Base-by-base conservation (phyloP, 305 asterid genomes). In the Fraxinus xanthoxyloides region DNA sequence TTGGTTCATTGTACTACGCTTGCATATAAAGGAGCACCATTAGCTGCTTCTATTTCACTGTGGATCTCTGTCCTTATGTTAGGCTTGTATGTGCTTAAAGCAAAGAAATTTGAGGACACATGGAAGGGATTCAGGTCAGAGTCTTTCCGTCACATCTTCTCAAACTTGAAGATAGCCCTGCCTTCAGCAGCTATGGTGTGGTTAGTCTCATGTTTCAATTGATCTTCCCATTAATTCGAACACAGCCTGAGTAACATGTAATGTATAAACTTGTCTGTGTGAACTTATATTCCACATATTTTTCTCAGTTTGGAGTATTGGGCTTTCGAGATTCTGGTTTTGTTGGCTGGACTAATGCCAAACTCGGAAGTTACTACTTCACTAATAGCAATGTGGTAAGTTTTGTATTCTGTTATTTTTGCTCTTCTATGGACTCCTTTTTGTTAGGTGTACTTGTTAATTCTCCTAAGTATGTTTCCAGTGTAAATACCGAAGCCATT, bases 121-220 rank as follows among this genome's bases (percentile, higher is more conserved):
- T 93, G 97, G 92, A 84, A 77, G 6, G 97, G 98, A 21, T 88
- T 94, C 77, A 83, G 85, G 28, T 17, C 28, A n/a, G 95, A 91
- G 83, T 84, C 90, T 0, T 87, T 88, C 40, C 32, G 80, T 59
- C 84, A 89, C 76, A 7, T 92, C 1, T 32, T 72, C 4, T 4
- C 76, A 2, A 90, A 78, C 81, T 84, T 94, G 84, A 93, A 89
- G 89, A 65, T 94, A 15, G 97, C 97, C 35, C 74, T 94, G 84
- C 98, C 98, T 40, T 91, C 97, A 77, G 97, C 97, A 73, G 97
- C 90, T 46, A 94, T 94, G 97, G 93, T 93, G 23, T 94, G 97
- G 97, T 94, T 31, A 87, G 94, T 87, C 59, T 69, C 72, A 77
- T 76, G 2, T 65, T 43, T 7, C 28, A 59, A 24, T 21, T 77